These are phyloP conservation scores for Calocybe gangraenosa DNA, from an alignment of 768 basidiomycete genomes.

Conservation along the genomic window DNA sequence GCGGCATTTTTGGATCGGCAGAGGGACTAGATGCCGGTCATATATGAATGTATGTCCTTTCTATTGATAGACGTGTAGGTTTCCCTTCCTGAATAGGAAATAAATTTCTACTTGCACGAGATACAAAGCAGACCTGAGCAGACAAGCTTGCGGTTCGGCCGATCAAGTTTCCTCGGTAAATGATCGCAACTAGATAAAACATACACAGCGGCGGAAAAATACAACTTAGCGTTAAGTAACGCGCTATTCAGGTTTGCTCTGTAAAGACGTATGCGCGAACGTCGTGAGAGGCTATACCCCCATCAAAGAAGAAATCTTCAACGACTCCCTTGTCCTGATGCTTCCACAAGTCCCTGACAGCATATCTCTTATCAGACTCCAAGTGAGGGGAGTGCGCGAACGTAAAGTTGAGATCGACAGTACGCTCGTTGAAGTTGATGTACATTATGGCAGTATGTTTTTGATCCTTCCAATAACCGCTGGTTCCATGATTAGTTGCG, in stretches of 20 bases:
- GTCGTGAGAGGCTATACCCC: slow-evolving; percentile 22
- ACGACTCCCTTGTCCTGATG: slow-evolving; percentile 22
- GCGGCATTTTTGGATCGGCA: no score
- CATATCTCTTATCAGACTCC: slow-evolving; percentile 21
- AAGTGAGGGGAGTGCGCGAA: slow-evolving; percentile 25
- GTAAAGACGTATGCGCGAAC: slow-evolving; percentile 25
- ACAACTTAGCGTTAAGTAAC: slow-evolving; percentile 2
- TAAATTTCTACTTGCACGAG: no score
- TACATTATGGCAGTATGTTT: slow-evolving; percentile 26
- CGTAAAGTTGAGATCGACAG: slow-evolving; percentile 25
- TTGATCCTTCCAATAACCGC: slow-evolving; percentile 22
- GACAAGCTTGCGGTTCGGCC: no score
- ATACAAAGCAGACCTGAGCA: no score
- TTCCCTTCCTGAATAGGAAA: no score
- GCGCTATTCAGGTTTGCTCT: slow-evolving; percentile 13
- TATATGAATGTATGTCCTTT: no score
- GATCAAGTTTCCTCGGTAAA: no score
- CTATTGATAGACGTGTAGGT: no score
- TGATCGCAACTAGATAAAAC: background rate
- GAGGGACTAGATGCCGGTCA: no score
- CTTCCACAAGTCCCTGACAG: slow-evolving; percentile 25
- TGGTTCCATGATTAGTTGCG: slow-evolving; percentile 1
- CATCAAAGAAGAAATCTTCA: slow-evolving; percentile 23
- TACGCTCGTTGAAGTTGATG: slow-evolving; percentile 25
- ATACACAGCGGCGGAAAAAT: background rate